Evolutionary conservation across 768 basidiomycete genomes (phyloP), one percentile per base, ranked within the genome.

Genomic region (Russula sp.): DNA sequence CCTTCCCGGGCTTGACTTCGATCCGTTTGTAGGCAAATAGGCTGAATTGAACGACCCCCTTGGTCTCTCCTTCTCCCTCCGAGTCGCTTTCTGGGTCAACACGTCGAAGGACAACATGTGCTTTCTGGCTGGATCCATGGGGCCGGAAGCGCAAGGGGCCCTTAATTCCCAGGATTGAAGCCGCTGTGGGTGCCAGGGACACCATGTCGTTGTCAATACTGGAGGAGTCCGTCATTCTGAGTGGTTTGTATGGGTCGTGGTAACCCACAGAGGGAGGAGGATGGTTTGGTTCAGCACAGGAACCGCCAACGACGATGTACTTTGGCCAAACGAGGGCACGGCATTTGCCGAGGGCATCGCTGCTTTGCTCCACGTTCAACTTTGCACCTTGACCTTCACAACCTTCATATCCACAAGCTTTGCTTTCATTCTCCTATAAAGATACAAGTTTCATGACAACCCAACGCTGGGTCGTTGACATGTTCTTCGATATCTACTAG

Each of bases 1-100:
- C 84, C 72, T 86, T 86, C 60, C 86, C 86, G 13, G 85, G 82
- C 69, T 81, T 86, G 67, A 86, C 80, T 69, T 83, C 83, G 70
- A 88, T 83, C 63, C 82, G 75, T 75, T 88, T 88, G 67, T 80
- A 79, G 4, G 87, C 84, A 69, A 86, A 84, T 13, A 88, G 74
- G 69, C 78, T 81, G 69, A 86, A 88, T 70, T 79, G 81, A 42
- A 80, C 77, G 58, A 79, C 69, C 34, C 70, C 68, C 20, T 66
- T 57, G 22, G 71, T 70, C n/a, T 75, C 72, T 10, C 70, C 77
- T 55, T 77, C 77, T 56, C 78, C 78, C 57, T 68, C 71, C 10
- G 79, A 73, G 66, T 80, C 76, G 32, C 80, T 79, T 13, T 78
- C 70, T 20, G 75, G 58, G 64, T 77, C 77, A 65, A 85, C 85